Conservation (phyloP, 257 asterid genomes). For the Nemophila menziesii region DNA sequence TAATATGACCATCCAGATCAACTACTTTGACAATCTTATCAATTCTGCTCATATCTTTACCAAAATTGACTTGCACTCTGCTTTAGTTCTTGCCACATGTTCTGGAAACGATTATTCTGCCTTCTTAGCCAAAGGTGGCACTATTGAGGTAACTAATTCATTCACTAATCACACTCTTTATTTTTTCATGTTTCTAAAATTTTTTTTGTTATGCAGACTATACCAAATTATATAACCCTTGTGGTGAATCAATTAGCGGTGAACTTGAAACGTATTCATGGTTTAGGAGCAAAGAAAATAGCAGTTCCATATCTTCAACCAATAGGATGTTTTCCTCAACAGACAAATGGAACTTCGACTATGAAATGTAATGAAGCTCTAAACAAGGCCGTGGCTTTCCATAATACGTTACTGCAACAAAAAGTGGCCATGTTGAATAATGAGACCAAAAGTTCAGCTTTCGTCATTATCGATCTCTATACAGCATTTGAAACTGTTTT, state of each 20-base stretch:
- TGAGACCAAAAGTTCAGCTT: slow-evolving; percentile 21
- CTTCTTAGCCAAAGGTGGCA: slow-evolving; percentile 28
- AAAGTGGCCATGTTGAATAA: slow-evolving; percentile 33
- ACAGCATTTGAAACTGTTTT: slow-evolving; percentile 35
- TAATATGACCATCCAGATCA: slow-evolving; percentile 54
- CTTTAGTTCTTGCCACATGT: slow-evolving; percentile 38
- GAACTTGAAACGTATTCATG: slow-evolving; percentile 23
- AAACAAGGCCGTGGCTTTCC: slow-evolving; percentile 30
- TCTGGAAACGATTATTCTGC: slow-evolving; percentile 61
- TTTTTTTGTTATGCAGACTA: slow-evolving; percentile 16
- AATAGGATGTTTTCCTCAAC: slow-evolving; percentile 54
- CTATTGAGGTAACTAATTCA: slow-evolving; percentile 37
- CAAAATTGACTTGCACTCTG: slow-evolving; percentile 28
- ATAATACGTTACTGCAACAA: slow-evolving; percentile 36
- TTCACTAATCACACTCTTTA: no score
- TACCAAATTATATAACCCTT: slow-evolving; percentile 28
- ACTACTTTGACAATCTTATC: slow-evolving; percentile 32
- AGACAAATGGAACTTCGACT: slow-evolving; percentile 22
- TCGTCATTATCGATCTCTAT: slow-evolving; percentile 46
- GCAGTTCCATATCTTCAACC: slow-evolving; percentile 44
- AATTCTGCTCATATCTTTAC: slow-evolving; percentile 27
- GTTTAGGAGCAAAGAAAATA: slow-evolving; percentile 35
- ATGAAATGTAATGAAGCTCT: slow-evolving; percentile 39
- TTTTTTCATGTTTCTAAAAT: no score
- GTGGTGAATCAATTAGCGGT: slow-evolving; percentile 37